Evolutionary conservation across 768 basidiomycete species (phyloP).

Genomic region (Tricholomella constricta): DNA sequence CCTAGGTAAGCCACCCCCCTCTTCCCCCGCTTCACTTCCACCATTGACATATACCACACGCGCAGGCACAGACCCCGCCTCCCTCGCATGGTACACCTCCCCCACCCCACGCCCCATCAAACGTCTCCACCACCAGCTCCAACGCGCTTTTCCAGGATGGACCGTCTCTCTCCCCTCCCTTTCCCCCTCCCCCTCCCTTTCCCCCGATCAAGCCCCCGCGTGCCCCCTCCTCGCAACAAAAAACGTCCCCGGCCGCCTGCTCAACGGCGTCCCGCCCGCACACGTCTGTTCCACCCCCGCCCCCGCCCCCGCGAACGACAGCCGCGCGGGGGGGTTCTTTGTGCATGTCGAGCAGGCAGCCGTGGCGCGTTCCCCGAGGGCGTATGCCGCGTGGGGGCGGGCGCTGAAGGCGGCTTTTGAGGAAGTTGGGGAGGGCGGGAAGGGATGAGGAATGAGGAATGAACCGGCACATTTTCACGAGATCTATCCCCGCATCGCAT

Average conservation of each 20-base stretch:
- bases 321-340: conserved; percentile 42
- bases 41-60: neutral
- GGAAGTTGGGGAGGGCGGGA: neutral
- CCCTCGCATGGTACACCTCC: conserved; percentile 41
- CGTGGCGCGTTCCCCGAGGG: conserved; percentile 16
- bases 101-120: conserved; percentile 34
- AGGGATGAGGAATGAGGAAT: no score
- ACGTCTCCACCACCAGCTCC: conserved; percentile 33
- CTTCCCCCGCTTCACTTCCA: neutral
- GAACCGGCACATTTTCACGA: no score
- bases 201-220: no score
- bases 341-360: conserved; percentile 45
- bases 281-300: conserved; percentile 33
- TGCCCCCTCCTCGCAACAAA: conserved; percentile 45
- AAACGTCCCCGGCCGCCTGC: conserved; percentile 46
- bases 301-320: conserved; percentile 10
- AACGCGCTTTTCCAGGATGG: conserved; percentile 34
- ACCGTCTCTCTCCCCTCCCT: conserved; percentile 42
- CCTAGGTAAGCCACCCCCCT: conserved; percentile 34
- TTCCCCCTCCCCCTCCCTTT: conserved; percentile 42
- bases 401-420: conserved; percentile 36
- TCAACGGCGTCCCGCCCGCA: conserved; percentile 37
- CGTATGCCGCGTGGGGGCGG: conserved; percentile 36
- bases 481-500: no score
- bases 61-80: conserved; percentile 22